Evolutionary conservation across 129 eudicot species (phyloP).

Genomic region (Sambucus nigra): DNA sequence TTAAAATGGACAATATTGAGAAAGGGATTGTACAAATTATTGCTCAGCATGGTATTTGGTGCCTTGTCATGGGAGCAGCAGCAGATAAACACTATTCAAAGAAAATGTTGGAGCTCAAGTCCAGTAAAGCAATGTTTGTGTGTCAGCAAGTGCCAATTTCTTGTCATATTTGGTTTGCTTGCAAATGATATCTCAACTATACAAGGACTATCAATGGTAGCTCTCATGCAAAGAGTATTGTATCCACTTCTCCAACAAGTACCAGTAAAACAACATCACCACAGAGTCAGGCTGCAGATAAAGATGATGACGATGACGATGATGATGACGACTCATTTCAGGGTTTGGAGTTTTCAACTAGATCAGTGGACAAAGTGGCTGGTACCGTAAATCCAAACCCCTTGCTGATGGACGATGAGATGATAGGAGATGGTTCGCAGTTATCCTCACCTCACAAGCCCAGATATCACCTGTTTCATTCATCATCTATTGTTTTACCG

Average conservation of each 20-base stretch:
- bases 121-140: conserved; percentile 57
- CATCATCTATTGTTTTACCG: conserved; percentile 38
- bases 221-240: conserved; percentile 17
- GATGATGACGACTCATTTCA: conserved; percentile 9
- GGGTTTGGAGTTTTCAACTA: conserved; percentile 19
- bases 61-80: conserved; percentile 94
- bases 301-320: conserved; percentile 20
- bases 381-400: conserved; percentile 17
- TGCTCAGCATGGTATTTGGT: conserved; percentile 30
- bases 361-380: conserved; percentile 13
- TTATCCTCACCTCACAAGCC: conserved; percentile 14
- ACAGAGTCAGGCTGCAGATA: conserved; percentile 9
- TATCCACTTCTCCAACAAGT: conserved; percentile 25
- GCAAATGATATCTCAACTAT: conserved; percentile 60
- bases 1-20: conserved; percentile 49
- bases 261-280: conserved; percentile 12
- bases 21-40: conserved; percentile 53
- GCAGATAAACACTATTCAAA: conserved; percentile 52
- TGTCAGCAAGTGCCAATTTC: conserved; percentile 55
- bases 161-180: conserved; percentile 69
- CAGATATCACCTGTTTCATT: conserved; percentile 16
- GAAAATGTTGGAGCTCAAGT: conserved; percentile 47
- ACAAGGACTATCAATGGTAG: conserved; percentile 34
- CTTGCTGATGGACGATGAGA: conserved; percentile 17
- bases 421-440: conserved; percentile 22